A percentile compares a stretch with the other conserved stretches of the same genome.
Conservation (phyloP, 331 rosid genomes). For the Quercus tomentella region DNA sequence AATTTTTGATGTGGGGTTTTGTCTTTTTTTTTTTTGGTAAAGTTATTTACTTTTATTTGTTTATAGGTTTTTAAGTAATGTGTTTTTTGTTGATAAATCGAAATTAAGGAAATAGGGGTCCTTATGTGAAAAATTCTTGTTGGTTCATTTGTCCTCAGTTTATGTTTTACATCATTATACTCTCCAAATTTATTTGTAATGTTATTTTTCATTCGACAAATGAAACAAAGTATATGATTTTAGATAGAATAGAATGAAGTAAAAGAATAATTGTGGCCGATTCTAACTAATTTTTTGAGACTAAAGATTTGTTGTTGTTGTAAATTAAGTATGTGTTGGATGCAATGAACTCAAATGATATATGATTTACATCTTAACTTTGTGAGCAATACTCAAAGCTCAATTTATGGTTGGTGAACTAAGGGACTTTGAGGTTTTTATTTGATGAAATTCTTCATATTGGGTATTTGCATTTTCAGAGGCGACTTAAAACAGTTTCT, state of each 20-base stretch:
- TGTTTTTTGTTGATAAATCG: background rate
- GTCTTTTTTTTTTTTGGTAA: background rate
- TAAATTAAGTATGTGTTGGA: background rate
- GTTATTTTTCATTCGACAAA: background rate
- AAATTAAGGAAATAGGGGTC: background rate
- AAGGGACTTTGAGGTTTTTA: conserved; percentile 18
- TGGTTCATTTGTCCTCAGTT: background rate
- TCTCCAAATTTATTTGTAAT: background rate
- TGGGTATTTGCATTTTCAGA: conserved; percentile 2
- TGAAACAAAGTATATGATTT: no score
- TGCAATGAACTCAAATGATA: background rate
- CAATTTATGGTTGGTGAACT: conserved; percentile 26
- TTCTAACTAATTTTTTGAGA: no score
- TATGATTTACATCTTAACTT: background rate
- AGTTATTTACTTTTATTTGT: background rate
- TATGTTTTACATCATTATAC: background rate
- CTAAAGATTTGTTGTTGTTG: no score
- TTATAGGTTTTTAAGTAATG: background rate
- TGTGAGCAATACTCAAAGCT: conserved; percentile 11
- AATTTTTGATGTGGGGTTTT: background rate
- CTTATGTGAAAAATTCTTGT: background rate
- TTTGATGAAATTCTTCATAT: conserved; percentile 12
- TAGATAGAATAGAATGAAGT: no score
- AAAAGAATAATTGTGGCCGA: no score
- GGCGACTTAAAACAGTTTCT: background rate